A percentile compares a stretch with the other conserved stretches of the same genome.
Conservation (phyloP, 176 grass and related monocot species). For the bread wheat (Triticum aestivum) region IWGSC_CS_RefSeq_v2.1 NC_057798.1:681228607-681229106, state of each 20-base stretch:
- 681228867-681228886: too few species aligned
- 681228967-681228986: not conserved
- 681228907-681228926: too few species aligned
- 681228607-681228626: not conserved
- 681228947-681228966: not conserved
- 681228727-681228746: not conserved
- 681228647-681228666: not conserved
- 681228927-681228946: not conserved
- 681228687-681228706: not conserved
- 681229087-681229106: slow-evolving; percentile 45
- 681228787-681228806: too few species aligned
- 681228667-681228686: not conserved
- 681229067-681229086: not conserved
- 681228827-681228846: too few species aligned
- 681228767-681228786: too few species aligned
- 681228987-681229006: too few species aligned
- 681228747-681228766: not conserved
- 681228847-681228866: too few species aligned
- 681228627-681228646: not conserved
- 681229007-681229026: not conserved
- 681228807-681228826: too few species aligned
- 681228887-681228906: too few species aligned
- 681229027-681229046: not conserved
- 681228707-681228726: not conserved
- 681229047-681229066: not conserved